Base-by-base conservation (phyloP, 2,329 filamentous ascomycete species). In the Alternaria arbusti region DNA sequence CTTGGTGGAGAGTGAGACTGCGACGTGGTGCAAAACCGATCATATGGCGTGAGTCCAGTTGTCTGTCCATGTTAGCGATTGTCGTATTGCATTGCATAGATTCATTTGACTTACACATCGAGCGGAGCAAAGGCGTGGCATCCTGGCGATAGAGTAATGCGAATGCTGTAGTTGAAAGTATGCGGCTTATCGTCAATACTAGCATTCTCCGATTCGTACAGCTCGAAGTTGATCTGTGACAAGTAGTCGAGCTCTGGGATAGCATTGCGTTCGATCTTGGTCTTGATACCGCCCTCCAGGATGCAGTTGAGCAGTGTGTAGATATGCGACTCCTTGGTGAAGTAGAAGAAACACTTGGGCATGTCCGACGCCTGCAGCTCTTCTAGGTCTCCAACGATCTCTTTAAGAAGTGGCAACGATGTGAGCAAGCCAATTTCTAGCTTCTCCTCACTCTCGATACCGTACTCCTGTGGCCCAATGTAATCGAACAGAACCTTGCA, bases 221-320 rank as follows among this genome's bases (percentile, higher is more conserved):
- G 86, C 83, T 99, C 96, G 71, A 99, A 99, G 80, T 93, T 97
- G 77, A 99, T 98, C 78, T 98, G 96, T 8, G 92, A 96, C 26
- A 99, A 88, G 78, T 99, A 99, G 79, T 99, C 96, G 32, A 99
- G 89, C 81, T 99, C 96, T 0, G 96, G 96, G 68, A 99, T 99
- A 44, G 93, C 94, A 74, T 93, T 94, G 40, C 96, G 91, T 72
- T 93, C 91, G 76, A 99, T 98, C 83, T 99, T 99, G 23, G 95
- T 97, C 76, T 96, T 92, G 69, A 99, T 92, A 28, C 96, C 96
- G 64, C 96, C 96, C 79, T 99, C 96, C 25, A 99, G 87, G 71
- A 99, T 98, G 79, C 95, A 98, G 80, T 99, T 99, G 62, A 99
- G 88, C 6, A 99, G 87, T 6, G 96, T 99, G 83, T 99, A 99